These are phyloP conservation scores for Nannizzia gypsea DNA, from an alignment of 2,329 filamentous ascomycete genomes.

Conservation along the genomic window DNA sequence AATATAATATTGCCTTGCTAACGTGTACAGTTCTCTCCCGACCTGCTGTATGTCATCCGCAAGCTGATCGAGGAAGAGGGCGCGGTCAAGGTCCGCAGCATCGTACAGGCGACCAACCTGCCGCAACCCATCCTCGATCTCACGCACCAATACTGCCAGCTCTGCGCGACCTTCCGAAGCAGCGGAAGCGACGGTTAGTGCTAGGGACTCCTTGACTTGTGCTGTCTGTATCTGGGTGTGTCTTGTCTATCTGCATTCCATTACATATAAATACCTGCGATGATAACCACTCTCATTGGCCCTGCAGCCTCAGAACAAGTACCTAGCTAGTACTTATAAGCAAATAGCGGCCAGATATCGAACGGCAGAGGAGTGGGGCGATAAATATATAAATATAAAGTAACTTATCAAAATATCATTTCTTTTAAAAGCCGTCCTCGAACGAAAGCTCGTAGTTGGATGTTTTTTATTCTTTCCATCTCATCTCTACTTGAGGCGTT, in stretches of 20 bases:
- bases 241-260: neutral
- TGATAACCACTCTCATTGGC: neutral
- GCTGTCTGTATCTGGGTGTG: neutral
- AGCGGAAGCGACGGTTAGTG: slow-evolving; percentile 78
- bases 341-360: neutral
- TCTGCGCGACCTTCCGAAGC: slow-evolving; percentile 91
- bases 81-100: slow-evolving; percentile 90
- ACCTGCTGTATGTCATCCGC: slow-evolving; percentile 74
- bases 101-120: slow-evolving; percentile 89
- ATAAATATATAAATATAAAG: neutral
- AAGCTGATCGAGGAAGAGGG: slow-evolving; percentile 95
- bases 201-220: too few relatives aligned
- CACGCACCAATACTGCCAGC: slow-evolving; percentile 87
- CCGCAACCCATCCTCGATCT: slow-evolving; percentile 87
- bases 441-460: neutral
- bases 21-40: slow-evolving; percentile 63
- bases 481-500: neutral
- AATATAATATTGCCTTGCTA: neutral
- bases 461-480: neutral
- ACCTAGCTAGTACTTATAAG: too few relatives aligned
- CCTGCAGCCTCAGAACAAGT: neutral
- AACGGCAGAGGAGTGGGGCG: neutral
- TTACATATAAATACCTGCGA: too few relatives aligned
- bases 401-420: too few relatives aligned
- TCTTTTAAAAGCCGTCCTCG: neutral